Conservation (phyloP, 495 filamentous ascomycete genomes). For the Talaromyces ruber region DNA sequence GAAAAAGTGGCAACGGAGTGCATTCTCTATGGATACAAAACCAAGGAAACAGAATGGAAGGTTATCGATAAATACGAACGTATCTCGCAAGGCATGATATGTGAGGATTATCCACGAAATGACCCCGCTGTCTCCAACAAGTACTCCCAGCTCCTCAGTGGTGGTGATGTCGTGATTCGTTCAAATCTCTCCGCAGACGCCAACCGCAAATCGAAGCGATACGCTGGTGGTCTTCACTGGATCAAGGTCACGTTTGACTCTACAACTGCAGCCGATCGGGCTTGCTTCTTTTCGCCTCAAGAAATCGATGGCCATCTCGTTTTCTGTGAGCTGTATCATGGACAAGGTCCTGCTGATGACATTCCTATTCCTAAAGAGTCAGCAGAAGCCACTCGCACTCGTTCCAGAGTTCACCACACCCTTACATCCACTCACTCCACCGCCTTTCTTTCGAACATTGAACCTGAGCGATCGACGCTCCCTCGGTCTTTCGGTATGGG, state of each 20-base stretch:
- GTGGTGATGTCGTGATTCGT: constrained; percentile 55
- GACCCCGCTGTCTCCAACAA: constrained; percentile 42
- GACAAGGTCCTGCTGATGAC: constrained; percentile 60
- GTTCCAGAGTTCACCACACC: constrained; percentile 6
- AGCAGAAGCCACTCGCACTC: constrained; percentile 16
- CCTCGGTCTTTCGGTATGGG: constrained; percentile 39
- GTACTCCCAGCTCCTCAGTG: constrained; percentile 48
- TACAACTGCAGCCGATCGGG: constrained; percentile 65
- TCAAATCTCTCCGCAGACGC: constrained; percentile 57
- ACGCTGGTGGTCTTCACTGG: constrained; percentile 76
- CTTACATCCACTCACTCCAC: constrained; percentile 25
- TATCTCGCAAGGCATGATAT: constrained; percentile 64
- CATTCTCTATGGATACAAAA: constrained; percentile 73
- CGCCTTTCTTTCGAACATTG: constrained; percentile 29
- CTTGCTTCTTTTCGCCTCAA: constrained; percentile 67
- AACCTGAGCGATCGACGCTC: constrained; percentile 30
- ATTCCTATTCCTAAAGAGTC: constrained; percentile 45
- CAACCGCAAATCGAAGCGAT: constrained; percentile 63
- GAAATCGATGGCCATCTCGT: constrained; percentile 67
- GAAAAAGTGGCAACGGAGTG: constrained; percentile 69
- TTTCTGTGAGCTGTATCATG: constrained; percentile 68
- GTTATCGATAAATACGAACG: constrained; percentile 80
- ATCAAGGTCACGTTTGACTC: constrained; percentile 91
- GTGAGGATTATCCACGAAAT: constrained; percentile 77
- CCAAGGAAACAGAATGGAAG: constrained; percentile 64